These are phyloP conservation scores for Austroboletus rostrupii DNA, from an alignment of 1,284 basidiomycete species.

Conservation along the genomic window DNA sequence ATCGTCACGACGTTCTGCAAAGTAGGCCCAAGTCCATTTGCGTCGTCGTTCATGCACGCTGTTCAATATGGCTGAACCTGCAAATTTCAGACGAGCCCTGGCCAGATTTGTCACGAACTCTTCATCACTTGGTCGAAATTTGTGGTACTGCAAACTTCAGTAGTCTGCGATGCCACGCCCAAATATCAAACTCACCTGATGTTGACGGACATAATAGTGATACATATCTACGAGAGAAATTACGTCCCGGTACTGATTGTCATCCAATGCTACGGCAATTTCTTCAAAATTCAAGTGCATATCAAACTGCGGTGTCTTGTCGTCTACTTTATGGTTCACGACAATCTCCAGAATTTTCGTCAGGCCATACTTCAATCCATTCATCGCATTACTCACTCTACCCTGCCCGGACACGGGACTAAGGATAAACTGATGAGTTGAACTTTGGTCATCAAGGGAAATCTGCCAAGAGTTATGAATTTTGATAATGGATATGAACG, in stretches of 20 bases:
- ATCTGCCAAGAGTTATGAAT: slow-evolving; percentile 49
- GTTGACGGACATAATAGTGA: slow-evolving; percentile 91
- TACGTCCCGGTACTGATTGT: slow-evolving; percentile 92
- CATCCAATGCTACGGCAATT: slow-evolving; percentile 90
- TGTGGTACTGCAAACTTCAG: slow-evolving; percentile 62
- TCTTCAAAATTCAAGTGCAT: slow-evolving; percentile 90
- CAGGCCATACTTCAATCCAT: neutral
- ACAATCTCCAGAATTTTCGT: slow-evolving; percentile 52
- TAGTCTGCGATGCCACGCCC: neutral
- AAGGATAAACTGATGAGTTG: slow-evolving; percentile 89
- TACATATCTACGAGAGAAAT: slow-evolving; percentile 96
- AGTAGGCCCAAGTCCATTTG: slow-evolving; percentile 93
- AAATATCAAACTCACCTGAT: slow-evolving; percentile 54
- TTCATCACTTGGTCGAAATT: slow-evolving; percentile 65
- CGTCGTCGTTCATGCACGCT: slow-evolving; percentile 83
- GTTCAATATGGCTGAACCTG: slow-evolving; percentile 76
- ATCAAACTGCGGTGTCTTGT: slow-evolving; percentile 81
- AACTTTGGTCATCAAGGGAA: slow-evolving; percentile 49
- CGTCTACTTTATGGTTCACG: slow-evolving; percentile 78
- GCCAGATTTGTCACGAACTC: slow-evolving; percentile 67
- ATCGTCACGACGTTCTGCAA: slow-evolving; percentile 86
- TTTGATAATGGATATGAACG: neutral
- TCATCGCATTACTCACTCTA: slow-evolving; percentile 47
- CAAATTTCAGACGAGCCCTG: slow-evolving; percentile 78
- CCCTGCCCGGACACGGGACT: slow-evolving; percentile 97